A percentile compares a stretch with the other conserved stretches of the same genome.
Conservation (phyloP, 441 rosid genomes). For the Gossypium davidsonii region DNA sequence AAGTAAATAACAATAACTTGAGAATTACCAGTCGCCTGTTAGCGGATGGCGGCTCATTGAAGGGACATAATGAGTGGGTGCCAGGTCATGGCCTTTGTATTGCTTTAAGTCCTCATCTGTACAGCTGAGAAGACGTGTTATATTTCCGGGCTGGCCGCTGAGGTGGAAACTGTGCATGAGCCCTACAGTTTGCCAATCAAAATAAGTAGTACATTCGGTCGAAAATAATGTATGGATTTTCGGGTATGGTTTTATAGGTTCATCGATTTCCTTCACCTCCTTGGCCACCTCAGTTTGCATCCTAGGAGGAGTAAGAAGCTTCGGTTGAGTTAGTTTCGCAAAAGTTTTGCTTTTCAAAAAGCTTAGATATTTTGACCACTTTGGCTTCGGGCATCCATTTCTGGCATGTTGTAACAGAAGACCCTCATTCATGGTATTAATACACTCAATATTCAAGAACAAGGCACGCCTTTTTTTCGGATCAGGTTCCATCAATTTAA, state of each 20-base stretch:
- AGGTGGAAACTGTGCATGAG: constrained; percentile 81
- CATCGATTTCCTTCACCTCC: constrained; percentile 30
- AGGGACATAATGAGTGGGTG: constrained; percentile 96
- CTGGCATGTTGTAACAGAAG: constrained; percentile 70
- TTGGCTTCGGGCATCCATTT: constrained; percentile 74
- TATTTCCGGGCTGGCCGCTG: constrained; percentile 93
- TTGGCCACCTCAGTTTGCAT: constrained; percentile 32
- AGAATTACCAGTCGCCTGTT: constrained; percentile 88
- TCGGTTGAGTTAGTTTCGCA: constrained; percentile 73
- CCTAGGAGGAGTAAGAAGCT: constrained; percentile 34
- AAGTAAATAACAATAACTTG: not conserved
- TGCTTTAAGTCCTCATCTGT: constrained; percentile 74
- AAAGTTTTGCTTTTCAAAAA: constrained; percentile 92
- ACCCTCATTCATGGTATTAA: constrained; percentile 86
- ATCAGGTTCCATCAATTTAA: constrained; percentile 63
- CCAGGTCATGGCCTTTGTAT: constrained; percentile 83
- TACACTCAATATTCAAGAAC: constrained; percentile 70
- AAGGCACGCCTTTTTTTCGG: constrained; percentile 46
- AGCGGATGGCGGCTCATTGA: constrained; percentile 97
- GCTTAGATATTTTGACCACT: constrained; percentile 87
- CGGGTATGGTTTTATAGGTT: constrained; percentile 45
- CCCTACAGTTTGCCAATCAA: constrained; percentile 99
- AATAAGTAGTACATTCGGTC: constrained; percentile 84
- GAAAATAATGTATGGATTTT: constrained; percentile 94
- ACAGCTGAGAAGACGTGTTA: constrained; percentile 95